Evolutionary conservation across 495 filamentous ascomycete species (phyloP), one percentile per base, ranked within the genome.

Genomic region (Xylaria longipes): DNA sequence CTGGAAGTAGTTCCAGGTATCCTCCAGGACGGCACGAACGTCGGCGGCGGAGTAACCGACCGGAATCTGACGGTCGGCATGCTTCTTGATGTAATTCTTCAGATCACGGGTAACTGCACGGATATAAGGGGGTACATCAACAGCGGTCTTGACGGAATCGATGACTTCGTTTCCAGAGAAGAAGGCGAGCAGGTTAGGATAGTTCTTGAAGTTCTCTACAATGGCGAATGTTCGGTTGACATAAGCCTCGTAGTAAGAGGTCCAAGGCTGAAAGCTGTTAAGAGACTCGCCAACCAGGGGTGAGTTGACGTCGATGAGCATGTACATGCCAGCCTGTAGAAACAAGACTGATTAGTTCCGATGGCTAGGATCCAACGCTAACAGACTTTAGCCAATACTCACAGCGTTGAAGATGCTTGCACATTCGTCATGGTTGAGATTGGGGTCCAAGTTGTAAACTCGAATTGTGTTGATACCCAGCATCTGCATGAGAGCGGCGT

Each of bases 21-120:
- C 94, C 65, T 89, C 81, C 27, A 97, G 87, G 64, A 95, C 90
- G 5, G 87, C 79, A 66, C 93, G 91, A 57, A 97, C 92, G 80
- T 98, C 95, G 37, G 95, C 95, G 48, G 96, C 95, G n/a, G 93
- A 97, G 87, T 97, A 97, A 46, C 94, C 94, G 52, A 97, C 93
- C 12, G 94, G 93, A 73, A 97, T 94, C 15, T 80, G 46, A 37
- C 94, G 91, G 58, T 83, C 73, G 14, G 87, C 81, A 76, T 96
- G 86, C 71, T 92, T 91, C 71, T 88, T 84, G 78, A 96, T 94
- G 83, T 97, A 97, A 70, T 94, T 87, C 85, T 96, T 96, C 73
- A 97, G 85, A 75, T 97, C 94, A 73, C 93, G 91, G 65, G 91
- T 89, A 67, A 97, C 88, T 65, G 94, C 92, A 68, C 88, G 83